phyloP scores from a whole-genome alignment of 169 alveolate species.

The Cystoisospora suis region DNA sequence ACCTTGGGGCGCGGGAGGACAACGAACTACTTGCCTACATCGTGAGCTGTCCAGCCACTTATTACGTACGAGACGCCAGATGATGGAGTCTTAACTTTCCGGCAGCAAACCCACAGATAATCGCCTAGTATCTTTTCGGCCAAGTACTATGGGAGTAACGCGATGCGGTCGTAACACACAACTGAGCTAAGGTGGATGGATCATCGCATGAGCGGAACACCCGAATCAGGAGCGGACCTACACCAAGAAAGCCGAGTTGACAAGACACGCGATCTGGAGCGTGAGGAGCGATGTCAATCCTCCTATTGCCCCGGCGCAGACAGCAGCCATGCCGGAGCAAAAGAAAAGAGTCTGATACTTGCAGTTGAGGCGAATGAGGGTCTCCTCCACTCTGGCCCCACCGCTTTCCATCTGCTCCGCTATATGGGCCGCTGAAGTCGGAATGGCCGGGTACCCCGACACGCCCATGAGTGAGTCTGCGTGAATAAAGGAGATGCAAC shows the following conservation, averaged over 20 bases:
- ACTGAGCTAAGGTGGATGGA: too few species aligned
- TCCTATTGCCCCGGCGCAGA: slow-evolving; percentile 80
- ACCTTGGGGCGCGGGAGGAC: too few species aligned
- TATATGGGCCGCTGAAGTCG: slow-evolving; percentile 65
- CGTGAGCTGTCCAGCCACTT: too few species aligned
- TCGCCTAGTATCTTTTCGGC: too few species aligned
- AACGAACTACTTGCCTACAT: too few species aligned
- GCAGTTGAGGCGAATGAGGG: slow-evolving; percentile 84
- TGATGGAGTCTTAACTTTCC: too few species aligned
- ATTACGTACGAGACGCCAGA: too few species aligned
- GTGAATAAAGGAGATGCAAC: not conserved
- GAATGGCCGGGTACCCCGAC: slow-evolving; percentile 42
- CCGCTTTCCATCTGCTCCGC: slow-evolving; percentile 86
- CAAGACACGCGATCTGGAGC: slow-evolving; percentile 77
- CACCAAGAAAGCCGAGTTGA: slow-evolving; percentile 76
- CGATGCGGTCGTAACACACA: too few species aligned
- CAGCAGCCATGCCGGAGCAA: slow-evolving; percentile 81
- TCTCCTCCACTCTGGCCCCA: slow-evolving; percentile 88
- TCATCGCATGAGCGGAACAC: too few species aligned
- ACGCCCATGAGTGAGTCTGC: slow-evolving; percentile 32
- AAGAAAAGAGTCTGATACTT: slow-evolving; percentile 87
- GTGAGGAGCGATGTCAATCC: slow-evolving; percentile 73
- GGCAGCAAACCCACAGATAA: too few species aligned
- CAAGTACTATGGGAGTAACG: too few species aligned
- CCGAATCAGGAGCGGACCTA: too few species aligned